Evolutionary conservation across 208 protist genomes (phyloP), one percentile per base, ranked within the genome.

Genomic region (Wallacemonas rigidus): DNA sequence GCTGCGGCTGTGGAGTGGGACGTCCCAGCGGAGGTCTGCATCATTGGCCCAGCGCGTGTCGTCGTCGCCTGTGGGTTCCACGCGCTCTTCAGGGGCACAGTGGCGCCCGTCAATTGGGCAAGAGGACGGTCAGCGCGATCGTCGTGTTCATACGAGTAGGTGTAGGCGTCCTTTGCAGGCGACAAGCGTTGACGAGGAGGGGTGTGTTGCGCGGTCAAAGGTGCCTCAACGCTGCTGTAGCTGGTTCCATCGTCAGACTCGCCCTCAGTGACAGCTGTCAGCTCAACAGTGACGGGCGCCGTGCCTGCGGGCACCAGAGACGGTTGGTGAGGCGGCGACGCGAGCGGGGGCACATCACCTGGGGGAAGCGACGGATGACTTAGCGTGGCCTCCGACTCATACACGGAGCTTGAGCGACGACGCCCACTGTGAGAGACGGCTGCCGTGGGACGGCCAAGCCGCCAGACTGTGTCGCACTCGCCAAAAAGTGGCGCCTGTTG

Each of bases 341-440:
- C 26, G 26, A 26, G 26, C 26, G 26, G 26, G 26, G 26, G 26
- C 26, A 26, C 26, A 26, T 26, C 26, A 26, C 26, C 26, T 26
- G 26, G 26, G 26, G 26, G 26, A 26, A 26, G 26, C 26, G 60
- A 65, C 12, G 60, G 60, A 17, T 41, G 44, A 41, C 43, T 65
- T 9, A 65, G 60, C 36, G 47, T 65, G 11, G 60, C 43, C 60
- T 65, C 60, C 40, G 60, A 65, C 43, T 65, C 60, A 41, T 65
- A 65, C 8, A 65, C 43, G 12, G 12, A 50, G 41, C 57, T 44
- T 6, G 57, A 44, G 36, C 38, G 36, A 26, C 17, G 57, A 35
- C 57, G 36, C 5, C 36, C 57, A n/a, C 17, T n/a, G 8, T 5
- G 53, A n/a, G 17, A 36, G 53, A 57, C 0, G 14, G 15, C 14